phyloP scores from a whole-genome alignment of 768 basidiomycete genomes.

The Lactarius tabidus region DNA sequence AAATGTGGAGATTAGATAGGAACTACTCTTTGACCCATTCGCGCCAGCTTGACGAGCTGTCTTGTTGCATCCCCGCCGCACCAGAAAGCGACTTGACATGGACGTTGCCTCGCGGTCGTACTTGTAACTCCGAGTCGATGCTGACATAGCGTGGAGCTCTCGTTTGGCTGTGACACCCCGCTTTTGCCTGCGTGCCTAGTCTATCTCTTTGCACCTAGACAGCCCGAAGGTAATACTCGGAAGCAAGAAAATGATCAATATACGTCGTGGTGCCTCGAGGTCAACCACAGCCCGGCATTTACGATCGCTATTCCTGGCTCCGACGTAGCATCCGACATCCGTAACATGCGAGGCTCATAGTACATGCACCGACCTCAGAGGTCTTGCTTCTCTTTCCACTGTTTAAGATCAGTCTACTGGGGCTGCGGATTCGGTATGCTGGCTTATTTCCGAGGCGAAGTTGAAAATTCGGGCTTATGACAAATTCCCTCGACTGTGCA shows the following conservation, averaged over 20 bases:
- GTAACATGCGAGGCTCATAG: slow-evolving; percentile 18
- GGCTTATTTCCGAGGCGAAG: slow-evolving; percentile 14
- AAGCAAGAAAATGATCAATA: slow-evolving; percentile 21
- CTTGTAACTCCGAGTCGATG: slow-evolving; percentile 20
- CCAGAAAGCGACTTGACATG: slow-evolving; percentile 15
- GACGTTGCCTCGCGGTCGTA: slow-evolving; percentile 12
- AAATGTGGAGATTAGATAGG: background rate
- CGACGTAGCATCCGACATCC: slow-evolving; percentile 18
- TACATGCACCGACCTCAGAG: slow-evolving; percentile 10
- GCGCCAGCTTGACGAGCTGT: background rate
- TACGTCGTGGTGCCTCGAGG: slow-evolving; percentile 20
- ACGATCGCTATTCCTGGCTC: slow-evolving; percentile 24
- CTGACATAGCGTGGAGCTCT: slow-evolving; percentile 13
- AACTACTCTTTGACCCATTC: background rate
- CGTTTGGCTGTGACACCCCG: background rate
- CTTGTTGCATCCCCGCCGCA: background rate
- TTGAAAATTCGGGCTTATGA: slow-evolving; percentile 9
- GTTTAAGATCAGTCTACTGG: slow-evolving; percentile 1
- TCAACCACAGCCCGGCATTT: slow-evolving; percentile 17
- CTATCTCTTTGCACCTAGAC: slow-evolving; percentile 14
- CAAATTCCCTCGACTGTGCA: slow-evolving; percentile 8
- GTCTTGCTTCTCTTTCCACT: slow-evolving; percentile 17
- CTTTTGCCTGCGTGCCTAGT: slow-evolving; percentile 1
- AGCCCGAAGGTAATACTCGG: slow-evolving; percentile 11
- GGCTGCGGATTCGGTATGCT: slow-evolving; percentile 15